Conservation (phyloP, 1,284 basidiomycete genomes). For the Naganishia albida region DNA sequence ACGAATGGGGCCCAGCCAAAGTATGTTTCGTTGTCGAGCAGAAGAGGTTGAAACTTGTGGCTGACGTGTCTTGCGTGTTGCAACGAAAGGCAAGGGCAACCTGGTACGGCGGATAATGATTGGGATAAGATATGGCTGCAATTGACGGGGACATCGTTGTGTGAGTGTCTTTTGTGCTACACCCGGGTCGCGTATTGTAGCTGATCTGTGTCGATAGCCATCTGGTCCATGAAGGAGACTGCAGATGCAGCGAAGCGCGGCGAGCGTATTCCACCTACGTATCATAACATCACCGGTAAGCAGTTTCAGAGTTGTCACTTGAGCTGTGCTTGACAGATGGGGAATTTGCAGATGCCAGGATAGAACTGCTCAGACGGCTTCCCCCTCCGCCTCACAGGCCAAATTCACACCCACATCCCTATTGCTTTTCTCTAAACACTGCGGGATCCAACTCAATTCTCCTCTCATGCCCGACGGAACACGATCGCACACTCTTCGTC, state of each 20-base stretch:
- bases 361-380: slow-evolving; percentile 59
- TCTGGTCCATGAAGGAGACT: slow-evolving; percentile 56
- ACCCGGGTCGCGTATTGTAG: neutral
- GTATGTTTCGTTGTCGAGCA: slow-evolving; percentile 59
- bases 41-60: slow-evolving; percentile 63
- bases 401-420: slow-evolving; percentile 58
- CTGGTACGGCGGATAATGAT: slow-evolving; percentile 77
- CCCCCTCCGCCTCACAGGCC: slow-evolving; percentile 57
- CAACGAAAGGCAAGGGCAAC: slow-evolving; percentile 71
- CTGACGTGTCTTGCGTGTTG: slow-evolving; percentile 72
- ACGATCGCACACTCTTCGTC: slow-evolving; percentile 81
- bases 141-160: slow-evolving; percentile 86
- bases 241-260: slow-evolving; percentile 51
- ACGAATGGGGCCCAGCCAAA: slow-evolving; percentile 53
- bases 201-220: slow-evolving; percentile 37
- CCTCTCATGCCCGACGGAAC: slow-evolving; percentile 76
- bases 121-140: slow-evolving; percentile 94
- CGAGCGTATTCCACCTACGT: slow-evolving; percentile 51
- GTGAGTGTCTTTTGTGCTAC: slow-evolving; percentile 44
- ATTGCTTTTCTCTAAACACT: slow-evolving; percentile 89
- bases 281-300: slow-evolving; percentile 53
- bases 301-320: slow-evolving; percentile 55
- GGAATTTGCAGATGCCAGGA: slow-evolving; percentile 60
- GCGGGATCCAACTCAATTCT: slow-evolving; percentile 88
- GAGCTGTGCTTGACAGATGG: slow-evolving; percentile 58